Evolutionary conservation across 2,329 filamentous ascomycete genomes (phyloP), one percentile per base, ranked within the genome.

Genomic region (Paraconiothyrium sp.): DNA sequence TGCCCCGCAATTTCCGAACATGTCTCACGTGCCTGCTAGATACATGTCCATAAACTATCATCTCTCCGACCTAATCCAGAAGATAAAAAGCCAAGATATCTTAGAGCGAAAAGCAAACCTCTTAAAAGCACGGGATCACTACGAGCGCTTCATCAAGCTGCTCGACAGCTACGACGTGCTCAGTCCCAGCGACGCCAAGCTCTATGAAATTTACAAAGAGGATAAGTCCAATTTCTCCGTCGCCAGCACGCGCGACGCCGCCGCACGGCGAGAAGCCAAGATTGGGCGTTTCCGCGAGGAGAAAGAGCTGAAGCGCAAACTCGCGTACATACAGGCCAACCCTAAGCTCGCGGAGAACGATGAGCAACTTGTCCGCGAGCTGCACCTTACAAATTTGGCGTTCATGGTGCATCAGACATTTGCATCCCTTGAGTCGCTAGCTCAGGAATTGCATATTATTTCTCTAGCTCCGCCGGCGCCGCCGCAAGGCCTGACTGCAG

Each of bases 211-310:
- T 58, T 97, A 95, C 79, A 84, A 85, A 56, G 91, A 95, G 59
- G 86, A 89, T 27, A 90, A 90, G 3, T 82, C 84, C n/a, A 81
- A 82, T 1, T 97, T 97, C 78, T 89, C 89, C 51, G 89, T 92
- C 2, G 88, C 91, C 20, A 86, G 88, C 20, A 85, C 85, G 9
- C 84, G 82, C 24, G 87, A 92, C 78, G 87, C 92, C 4, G 86
- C 89, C 22, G 86, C 88, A 34, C 86, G 90, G 64, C 86, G 95
- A 68, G 90, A 94, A 59, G 88, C 89, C 50, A 99, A 98, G 80
- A 97, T 99, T 68, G 86, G 88, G 48, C 89, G 91, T 63, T 97
- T 93, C 80, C 89, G 88, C 71, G 87, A 92, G 55, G 95, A 98
- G 78, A 97, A 95, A 77, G 89, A 91, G 64, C 80, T 99, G 62